Base-by-base conservation (phyloP, 73 alveolate species). In the Loxodes magnus region DNA sequence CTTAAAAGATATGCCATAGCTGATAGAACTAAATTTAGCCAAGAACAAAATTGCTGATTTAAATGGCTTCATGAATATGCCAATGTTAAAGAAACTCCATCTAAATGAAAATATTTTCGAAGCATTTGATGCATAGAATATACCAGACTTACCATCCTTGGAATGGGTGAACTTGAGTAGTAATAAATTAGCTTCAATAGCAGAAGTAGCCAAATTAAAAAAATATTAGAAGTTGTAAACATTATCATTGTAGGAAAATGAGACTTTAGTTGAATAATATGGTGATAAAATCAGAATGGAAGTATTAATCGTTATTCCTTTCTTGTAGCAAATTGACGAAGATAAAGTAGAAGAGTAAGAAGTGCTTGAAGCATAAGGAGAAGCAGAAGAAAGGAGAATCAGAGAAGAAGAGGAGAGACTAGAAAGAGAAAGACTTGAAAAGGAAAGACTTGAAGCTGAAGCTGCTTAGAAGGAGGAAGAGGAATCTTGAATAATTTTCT, bases 271-370 rank as follows among this genome's bases (percentile, higher is more conserved):
- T 35, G 63, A 64, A 21, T 44, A 52, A 14, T 67, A 79, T 0
- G 51, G 84, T 10, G 80, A 75, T 33, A 51, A 77, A 7, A 59
- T 77, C 27, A 54, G 69, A 42, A 77, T 84, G 20, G 92, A 84
- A 51, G 55, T 84, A 10, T 60, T 84, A 10, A 77, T 79, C 23
- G 46, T 34, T 27, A 39, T 74, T 34, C 83, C 78, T 23, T 42
- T 56, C 27, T 25, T 79, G 43, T 26, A 42, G 27, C 27, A 67
- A 19, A 70, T 84, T 60, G 68, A 80, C 54, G 64, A 71, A 48
- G 54, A 42, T 7, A 63, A 51, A 4, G 54, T 77, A 26, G 38
- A 67, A n/a, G 91, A 68, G 27, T 75, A 56, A 25, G 80, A 67
- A 12, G 46, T 65, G 51, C 20, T 25, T 15, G 79, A 73, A 22